Evolutionary conservation across 164 flowering plant genomes (phyloP), one percentile per base, ranked within the genome.

Genomic region (Tetracentron sinense): DNA sequence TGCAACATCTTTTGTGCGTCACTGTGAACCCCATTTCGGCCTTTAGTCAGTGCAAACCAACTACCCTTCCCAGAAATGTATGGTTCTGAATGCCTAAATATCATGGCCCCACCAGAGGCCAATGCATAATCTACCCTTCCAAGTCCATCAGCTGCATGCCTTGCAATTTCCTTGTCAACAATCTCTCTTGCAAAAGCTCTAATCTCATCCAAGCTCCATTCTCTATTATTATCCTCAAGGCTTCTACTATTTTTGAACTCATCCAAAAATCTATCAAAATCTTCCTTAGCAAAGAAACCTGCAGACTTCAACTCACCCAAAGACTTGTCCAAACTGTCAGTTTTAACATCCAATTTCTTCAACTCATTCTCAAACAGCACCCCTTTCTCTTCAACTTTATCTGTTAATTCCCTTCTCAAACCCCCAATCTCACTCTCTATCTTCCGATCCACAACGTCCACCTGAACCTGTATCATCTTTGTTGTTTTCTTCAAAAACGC

Each of bases 91-190:
- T 91, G 97, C 72, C 65, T 76, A 49, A 83, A 74, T 20, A 91
- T 90, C 60, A 30, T 55, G 0, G 75, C 93, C 25, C 97, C 97
- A 35, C 82, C 82, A 10, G 85, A 65, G 1, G 79, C 87, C 74
- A 87, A 30, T 1, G 97, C 97, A 81, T 87, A 91, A 58, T 91
- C 97, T 25, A 83, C 89, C 72, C 76, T 79, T 7, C 89, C 96
- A 33, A 91, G 82, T 57, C 97, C 96, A 74, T 91, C 97, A 0
- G 96, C 87, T 0, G 89, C 96, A 69, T 89, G 97, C 70, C 68
- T 89, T 71, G 76, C 87, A 60, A 91, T 81, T 73, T 91, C 97
- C 66, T 72, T 87, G 78, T 66, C 75, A 27, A 91, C 82, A 11
- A 85, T 65, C 46, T 82, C 85, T 77, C 83, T 82, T 0, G 96